Evolutionary conservation across 768 basidiomycete genomes (phyloP).

Genomic region (Lentinula guzmanii): DNA sequence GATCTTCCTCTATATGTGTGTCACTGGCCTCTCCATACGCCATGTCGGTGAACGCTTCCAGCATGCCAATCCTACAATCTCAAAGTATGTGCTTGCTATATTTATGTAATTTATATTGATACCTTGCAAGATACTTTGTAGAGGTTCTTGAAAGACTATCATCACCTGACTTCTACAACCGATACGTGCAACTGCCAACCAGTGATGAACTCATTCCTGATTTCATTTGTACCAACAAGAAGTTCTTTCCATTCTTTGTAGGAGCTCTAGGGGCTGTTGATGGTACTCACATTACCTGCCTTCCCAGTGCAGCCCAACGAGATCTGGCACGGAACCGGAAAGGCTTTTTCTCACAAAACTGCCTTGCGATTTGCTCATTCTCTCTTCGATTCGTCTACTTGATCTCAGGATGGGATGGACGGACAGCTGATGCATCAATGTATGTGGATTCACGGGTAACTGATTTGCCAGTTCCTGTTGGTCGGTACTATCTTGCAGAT

Average conservation of each 20-base stretch:
- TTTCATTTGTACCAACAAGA: conserved; percentile 13
- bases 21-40: conserved; percentile 14
- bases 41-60: conserved; percentile 19
- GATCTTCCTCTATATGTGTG: conserved; percentile 14
- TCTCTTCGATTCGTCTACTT: conserved; percentile 16
- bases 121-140: not conserved
- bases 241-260: conserved; percentile 19
- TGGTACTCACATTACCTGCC: conserved; percentile 17
- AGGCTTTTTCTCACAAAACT: conserved; percentile 20
- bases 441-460: conserved; percentile 9
- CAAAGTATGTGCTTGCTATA: conserved; percentile 2
- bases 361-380: conserved; percentile 17
- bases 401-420: conserved; percentile 20
- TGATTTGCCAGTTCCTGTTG: conserved; percentile 12
- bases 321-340: conserved; percentile 14
- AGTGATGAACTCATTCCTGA: not conserved
- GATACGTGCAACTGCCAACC: conserved; percentile 3
- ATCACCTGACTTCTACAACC: conserved; percentile 2
- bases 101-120: not conserved
- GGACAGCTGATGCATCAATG: conserved; percentile 11
- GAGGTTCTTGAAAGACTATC: not conserved
- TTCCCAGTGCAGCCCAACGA: conserved; percentile 9
- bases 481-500: conserved; percentile 15
- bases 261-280: conserved; percentile 18
- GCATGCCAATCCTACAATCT: conserved; percentile 17